Conservation (phyloP, 305 asterid species). For the Euphrasia arctica region DNA sequence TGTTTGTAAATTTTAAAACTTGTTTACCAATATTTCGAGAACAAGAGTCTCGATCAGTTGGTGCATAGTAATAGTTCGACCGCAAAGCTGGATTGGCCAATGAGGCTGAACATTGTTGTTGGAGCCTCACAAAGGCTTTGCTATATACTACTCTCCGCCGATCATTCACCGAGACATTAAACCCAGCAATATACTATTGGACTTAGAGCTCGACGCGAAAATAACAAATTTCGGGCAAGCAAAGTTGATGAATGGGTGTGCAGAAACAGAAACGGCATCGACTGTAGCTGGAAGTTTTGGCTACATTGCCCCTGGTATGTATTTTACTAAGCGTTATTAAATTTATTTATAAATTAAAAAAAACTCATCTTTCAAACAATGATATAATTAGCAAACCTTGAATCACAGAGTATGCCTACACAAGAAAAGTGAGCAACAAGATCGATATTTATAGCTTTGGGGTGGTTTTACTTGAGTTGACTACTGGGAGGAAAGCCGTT, state of each 20-base stretch:
- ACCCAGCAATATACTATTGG: slow-evolving; percentile 30
- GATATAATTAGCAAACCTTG: not conserved
- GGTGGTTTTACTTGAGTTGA: slow-evolving; percentile 30
- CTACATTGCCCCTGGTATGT: slow-evolving; percentile 34
- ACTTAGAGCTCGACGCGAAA: slow-evolving; percentile 29
- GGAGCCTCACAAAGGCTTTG: slow-evolving; percentile 34
- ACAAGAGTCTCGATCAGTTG: slow-evolving; percentile 33
- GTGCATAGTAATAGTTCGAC: slow-evolving; percentile 22
- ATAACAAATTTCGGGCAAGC: slow-evolving; percentile 33
- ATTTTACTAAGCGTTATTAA: not conserved
- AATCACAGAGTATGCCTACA: slow-evolving; percentile 29
- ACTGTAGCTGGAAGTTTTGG: slow-evolving; percentile 33
- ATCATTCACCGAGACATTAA: slow-evolving; percentile 32
- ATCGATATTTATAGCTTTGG: slow-evolving; percentile 33
- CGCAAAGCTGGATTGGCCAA: slow-evolving; percentile 30
- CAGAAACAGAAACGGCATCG: slow-evolving; percentile 23
- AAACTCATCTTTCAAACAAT: not conserved
- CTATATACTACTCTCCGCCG: slow-evolving; percentile 31
- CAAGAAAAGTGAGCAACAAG: slow-evolving; percentile 23
- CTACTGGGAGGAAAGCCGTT: slow-evolving; percentile 31
- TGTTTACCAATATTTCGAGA: slow-evolving; percentile 29
- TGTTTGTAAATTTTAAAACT: not conserved
- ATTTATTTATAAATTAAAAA: not conserved
- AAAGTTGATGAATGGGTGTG: slow-evolving; percentile 26
- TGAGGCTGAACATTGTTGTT: slow-evolving; percentile 31